Percentiles rank a stretch among this genome's conserved stretches.
Conservation (phyloP, 225 moss, liverwort and hornwort genomes). For the Pseudisothecium myosuroides region DNA sequence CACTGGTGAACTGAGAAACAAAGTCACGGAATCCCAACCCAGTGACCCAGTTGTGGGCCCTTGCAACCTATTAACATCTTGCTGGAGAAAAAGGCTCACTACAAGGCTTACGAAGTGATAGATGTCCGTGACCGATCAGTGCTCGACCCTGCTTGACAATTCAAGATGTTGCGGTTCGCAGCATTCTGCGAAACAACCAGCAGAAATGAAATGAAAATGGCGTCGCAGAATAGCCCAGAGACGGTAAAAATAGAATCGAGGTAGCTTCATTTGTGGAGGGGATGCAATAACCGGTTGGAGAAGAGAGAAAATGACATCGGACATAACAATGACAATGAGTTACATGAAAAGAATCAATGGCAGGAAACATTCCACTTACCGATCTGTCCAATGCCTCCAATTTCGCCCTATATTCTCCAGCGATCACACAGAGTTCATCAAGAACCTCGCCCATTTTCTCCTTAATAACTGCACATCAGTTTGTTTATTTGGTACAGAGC, state of each 20-base stretch:
- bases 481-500: background rate
- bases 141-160: conserved; percentile 56
- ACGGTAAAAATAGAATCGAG: background rate
- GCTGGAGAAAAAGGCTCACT: background rate
- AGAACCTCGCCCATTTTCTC: conserved; percentile 37
- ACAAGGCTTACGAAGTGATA: conserved; percentile 31
- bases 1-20: background rate
- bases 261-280: background rate
- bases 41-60: background rate
- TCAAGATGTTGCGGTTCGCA: conserved; percentile 32
- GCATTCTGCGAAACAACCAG: conserved; percentile 24
- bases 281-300: background rate
- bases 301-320: background rate
- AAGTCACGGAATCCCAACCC: background rate
- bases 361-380: background rate
- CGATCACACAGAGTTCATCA: conserved; percentile 49
- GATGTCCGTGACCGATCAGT: conserved; percentile 55
- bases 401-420: conserved; percentile 22
- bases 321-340: background rate
- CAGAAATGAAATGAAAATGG: background rate
- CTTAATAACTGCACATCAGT: conserved; percentile 14
- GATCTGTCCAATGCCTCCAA: conserved; percentile 44
- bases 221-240: background rate
- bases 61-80: background rate
- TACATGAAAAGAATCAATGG: background rate